These are phyloP conservation scores for Boletellus sp. DNA, from an alignment of 768 basidiomycete species.

Conservation along the genomic window DNA sequence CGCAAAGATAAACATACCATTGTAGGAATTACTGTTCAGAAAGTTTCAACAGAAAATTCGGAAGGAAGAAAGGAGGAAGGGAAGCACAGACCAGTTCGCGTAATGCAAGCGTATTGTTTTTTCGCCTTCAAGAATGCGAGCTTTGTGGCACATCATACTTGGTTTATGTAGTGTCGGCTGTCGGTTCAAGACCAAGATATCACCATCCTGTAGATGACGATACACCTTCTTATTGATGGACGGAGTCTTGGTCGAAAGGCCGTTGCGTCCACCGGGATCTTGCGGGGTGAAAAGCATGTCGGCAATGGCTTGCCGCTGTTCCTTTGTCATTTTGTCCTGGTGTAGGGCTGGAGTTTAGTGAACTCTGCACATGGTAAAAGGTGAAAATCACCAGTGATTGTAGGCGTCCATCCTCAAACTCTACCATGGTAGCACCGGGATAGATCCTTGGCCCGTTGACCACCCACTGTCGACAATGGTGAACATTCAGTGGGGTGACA, in stretches of 20 bases:
- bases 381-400: conserved; percentile 62
- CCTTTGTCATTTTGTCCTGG: conserved; percentile 80
- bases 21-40: conserved; percentile 84
- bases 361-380: not conserved
- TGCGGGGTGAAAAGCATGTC: conserved; percentile 94
- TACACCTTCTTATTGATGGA: conserved; percentile 96
- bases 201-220: conserved; percentile 90
- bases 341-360: conserved; percentile 2
- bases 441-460: conserved; percentile 86
- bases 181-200: conserved; percentile 92
- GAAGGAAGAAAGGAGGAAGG: conserved; percentile 1
- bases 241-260: conserved; percentile 72
- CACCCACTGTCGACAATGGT: conserved; percentile 82
- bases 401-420: conserved; percentile 90
- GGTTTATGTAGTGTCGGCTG: conserved; percentile 99
- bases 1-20: conserved; percentile 51
- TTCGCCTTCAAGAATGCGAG: conserved; percentile 87
- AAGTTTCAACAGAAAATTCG: conserved; percentile 12
- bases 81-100: conserved; percentile 81
- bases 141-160: conserved; percentile 98
- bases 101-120: conserved; percentile 99
- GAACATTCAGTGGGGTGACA: conserved; percentile 87
- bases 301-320: conserved; percentile 92
- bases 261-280: conserved; percentile 50
- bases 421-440: conserved; percentile 92